phyloP scores from a whole-genome alignment of 2,329 filamentous ascomycete genomes.

The Metarhizium rileyi region DNA sequence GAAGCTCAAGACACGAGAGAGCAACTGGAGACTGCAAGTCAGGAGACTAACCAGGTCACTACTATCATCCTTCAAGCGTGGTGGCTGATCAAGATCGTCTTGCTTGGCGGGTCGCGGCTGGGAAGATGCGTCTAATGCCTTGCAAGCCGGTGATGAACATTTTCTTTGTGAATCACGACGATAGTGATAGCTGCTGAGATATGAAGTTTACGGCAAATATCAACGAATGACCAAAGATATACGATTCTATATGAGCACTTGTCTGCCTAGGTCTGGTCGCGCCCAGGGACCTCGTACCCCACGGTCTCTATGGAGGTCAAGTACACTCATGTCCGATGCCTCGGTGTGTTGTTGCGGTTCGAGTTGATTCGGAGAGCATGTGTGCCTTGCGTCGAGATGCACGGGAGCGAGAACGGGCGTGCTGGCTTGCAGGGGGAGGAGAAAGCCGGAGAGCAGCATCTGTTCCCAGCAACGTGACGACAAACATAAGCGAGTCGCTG shows the following conservation, averaged over 20 bases:
- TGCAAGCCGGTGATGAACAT: neutral
- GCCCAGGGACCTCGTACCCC: too few relatives aligned
- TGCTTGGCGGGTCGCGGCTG: neutral
- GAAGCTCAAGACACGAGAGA: neutral
- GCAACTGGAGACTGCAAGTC: neutral
- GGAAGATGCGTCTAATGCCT: neutral
- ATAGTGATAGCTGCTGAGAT: neutral
- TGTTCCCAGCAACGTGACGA: constrained; percentile 3
- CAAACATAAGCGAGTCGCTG: neutral
- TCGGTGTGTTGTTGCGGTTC: too few relatives aligned
- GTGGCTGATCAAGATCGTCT: neutral
- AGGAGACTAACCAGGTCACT: neutral
- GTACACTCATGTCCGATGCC: too few relatives aligned
- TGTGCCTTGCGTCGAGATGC: neutral
- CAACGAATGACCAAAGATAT: neutral
- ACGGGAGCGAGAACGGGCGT: neutral
- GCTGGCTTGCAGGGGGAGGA: neutral
- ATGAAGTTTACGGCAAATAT: neutral
- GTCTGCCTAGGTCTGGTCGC: too few relatives aligned
- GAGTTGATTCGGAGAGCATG: too few relatives aligned
- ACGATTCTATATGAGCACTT: too few relatives aligned
- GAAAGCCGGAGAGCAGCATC: neutral
- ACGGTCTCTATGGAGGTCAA: too few relatives aligned
- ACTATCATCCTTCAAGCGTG: neutral
- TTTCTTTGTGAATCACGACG: constrained; percentile 1